These are phyloP conservation scores for Purpureocillium takamizusanense DNA, from an alignment of 2,329 filamentous ascomycete genomes.

Conservation along the genomic window DNA sequence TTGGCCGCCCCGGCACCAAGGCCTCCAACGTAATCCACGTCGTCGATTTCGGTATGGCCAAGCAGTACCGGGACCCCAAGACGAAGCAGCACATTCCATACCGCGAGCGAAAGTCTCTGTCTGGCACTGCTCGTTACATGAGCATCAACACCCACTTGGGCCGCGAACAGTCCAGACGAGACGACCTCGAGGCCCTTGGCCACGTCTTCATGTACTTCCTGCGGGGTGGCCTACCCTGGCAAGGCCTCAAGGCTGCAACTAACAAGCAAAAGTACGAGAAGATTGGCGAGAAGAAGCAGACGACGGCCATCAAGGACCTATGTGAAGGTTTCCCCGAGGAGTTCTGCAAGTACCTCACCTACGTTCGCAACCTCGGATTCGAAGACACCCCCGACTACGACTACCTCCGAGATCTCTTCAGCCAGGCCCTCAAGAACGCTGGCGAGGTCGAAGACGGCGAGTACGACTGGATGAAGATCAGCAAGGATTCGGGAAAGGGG, in stretches of 20 bases:
- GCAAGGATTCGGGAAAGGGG: slow-evolving; percentile 72
- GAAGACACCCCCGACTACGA: slow-evolving; percentile 98
- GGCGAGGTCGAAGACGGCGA: slow-evolving; percentile 95
- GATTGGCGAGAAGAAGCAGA: slow-evolving; percentile 99
- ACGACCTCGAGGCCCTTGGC: slow-evolving; percentile 83
- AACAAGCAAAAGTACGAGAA: slow-evolving; percentile 99
- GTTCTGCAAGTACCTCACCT: slow-evolving; percentile 95
- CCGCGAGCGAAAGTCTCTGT: slow-evolving; percentile 91
- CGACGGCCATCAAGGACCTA: slow-evolving; percentile 90
- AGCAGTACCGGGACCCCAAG: slow-evolving; percentile 97
- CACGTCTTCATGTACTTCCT: slow-evolving; percentile 71
- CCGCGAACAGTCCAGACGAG: slow-evolving; percentile 88
- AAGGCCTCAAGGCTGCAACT: slow-evolving; percentile 63
- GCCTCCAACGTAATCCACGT: slow-evolving; percentile 97
- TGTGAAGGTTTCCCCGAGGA: slow-evolving; percentile 95
- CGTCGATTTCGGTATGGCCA: slow-evolving; percentile 98
- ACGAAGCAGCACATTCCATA: slow-evolving; percentile 99
- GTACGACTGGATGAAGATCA: slow-evolving; percentile 99
- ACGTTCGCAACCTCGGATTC: slow-evolving; percentile 95
- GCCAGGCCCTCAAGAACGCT: slow-evolving; percentile 86
- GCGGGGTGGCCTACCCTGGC: slow-evolving; percentile 62
- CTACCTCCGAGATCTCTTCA: slow-evolving; percentile 92
- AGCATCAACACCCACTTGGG: slow-evolving; percentile 98
- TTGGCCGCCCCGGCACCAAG: slow-evolving; percentile 85
- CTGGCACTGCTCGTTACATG: slow-evolving; percentile 96